A percentile compares a stretch with the other conserved stretches of the same genome.
Conservation (phyloP, 441 rosid genomes). For the Bruguiera hainesii region DNA sequence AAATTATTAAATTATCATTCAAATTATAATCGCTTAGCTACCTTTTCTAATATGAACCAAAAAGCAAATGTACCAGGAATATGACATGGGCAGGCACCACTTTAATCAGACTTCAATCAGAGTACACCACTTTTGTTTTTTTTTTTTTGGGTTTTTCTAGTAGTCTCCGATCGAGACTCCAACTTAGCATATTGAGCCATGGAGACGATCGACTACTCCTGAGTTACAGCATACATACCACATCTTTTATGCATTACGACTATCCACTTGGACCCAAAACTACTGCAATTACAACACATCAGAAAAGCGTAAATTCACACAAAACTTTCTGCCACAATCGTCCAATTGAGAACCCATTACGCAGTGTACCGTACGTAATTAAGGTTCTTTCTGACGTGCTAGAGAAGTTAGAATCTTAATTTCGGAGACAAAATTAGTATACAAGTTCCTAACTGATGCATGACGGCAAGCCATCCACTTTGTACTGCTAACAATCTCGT, state of each 20-base stretch:
- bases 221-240: not conserved
- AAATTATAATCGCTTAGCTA: too few species aligned
- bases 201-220: too few species aligned
- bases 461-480: slow-evolving; percentile 19
- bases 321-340: slow-evolving; percentile 4
- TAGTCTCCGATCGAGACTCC: too few species aligned
- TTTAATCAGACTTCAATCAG: not conserved
- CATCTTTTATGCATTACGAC: not conserved
- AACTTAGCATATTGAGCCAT: too few species aligned
- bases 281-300: not conserved
- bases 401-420: slow-evolving; percentile 26
- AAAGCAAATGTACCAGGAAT: too few species aligned
- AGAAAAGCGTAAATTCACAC: not conserved
- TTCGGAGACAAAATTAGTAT: slow-evolving; percentile 21
- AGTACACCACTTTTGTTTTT: too few species aligned
- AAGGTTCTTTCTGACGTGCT: slow-evolving; percentile 17
- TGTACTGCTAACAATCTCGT: slow-evolving; percentile 19
- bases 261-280: not conserved
- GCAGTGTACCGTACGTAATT: slow-evolving; percentile 23
- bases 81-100: too few species aligned
- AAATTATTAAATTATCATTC: too few species aligned
- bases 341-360: slow-evolving; percentile 20
- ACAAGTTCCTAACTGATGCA: slow-evolving; percentile 23
- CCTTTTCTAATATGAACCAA: too few species aligned
- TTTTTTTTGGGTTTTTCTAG: too few species aligned